phyloP scores from a whole-genome alignment of 768 basidiomycete species.

The Cystofilobasidium bisporidii region DNA sequence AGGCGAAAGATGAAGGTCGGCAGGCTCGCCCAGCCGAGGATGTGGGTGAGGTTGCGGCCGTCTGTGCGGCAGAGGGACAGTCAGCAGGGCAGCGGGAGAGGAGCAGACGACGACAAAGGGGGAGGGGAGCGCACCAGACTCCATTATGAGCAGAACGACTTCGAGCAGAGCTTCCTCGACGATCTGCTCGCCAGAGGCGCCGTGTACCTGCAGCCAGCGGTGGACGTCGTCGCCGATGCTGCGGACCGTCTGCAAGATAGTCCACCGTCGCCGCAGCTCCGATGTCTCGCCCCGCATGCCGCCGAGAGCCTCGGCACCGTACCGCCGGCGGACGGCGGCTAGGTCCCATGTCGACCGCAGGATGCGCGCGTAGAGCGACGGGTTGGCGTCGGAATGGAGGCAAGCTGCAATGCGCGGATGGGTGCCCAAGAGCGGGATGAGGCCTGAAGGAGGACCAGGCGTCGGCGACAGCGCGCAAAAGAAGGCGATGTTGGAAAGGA shows the following conservation, averaged over 20 bases:
- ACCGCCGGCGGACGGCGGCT: background rate
- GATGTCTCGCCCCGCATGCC: background rate
- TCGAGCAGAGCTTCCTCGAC: background rate
- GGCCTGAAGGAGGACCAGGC: background rate
- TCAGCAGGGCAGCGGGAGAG: background rate
- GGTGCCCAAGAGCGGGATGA: background rate
- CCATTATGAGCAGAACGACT: background rate
- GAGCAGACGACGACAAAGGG: background rate
- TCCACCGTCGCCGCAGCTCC: background rate
- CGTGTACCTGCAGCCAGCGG: background rate
- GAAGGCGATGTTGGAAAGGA: constrained; percentile 1
- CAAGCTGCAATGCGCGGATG: background rate
- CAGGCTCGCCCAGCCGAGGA: constrained; percentile 1
- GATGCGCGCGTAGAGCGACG: background rate
- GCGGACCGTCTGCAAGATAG: background rate
- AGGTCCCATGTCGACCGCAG: background rate
- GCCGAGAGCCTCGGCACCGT: background rate
- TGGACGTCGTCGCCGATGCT: background rate
- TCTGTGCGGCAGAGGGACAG: background rate
- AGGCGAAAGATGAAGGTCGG: background rate
- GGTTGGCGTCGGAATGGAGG: background rate
- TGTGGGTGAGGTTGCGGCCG: background rate
- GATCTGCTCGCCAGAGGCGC: background rate
- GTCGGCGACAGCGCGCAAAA: background rate
- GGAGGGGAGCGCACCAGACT: no score